Evolutionary conservation across 129 eudicot species (phyloP).

Genomic region (Centella asiatica): DNA sequence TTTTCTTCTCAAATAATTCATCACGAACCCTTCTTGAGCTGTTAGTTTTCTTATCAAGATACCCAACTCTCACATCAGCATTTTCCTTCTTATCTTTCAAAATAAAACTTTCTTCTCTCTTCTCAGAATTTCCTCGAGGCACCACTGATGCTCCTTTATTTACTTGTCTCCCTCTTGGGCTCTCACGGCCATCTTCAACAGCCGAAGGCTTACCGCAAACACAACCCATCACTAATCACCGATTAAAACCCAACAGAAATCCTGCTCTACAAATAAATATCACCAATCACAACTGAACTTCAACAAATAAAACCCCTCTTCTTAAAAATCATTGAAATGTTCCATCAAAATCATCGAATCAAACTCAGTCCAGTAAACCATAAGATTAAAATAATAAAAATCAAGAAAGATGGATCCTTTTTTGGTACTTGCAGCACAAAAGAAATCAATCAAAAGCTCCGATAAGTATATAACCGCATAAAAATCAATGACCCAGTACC

Average conservation of each 20-base stretch:
- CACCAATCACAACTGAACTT: neutral
- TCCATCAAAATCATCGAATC: neutral
- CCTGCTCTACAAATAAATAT: neutral
- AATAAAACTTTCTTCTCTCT: constrained; percentile 47
- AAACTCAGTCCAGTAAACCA: neutral
- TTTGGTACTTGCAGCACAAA: neutral
- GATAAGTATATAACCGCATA: neutral
- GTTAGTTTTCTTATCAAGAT: constrained; percentile 40
- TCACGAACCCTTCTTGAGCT: constrained; percentile 48
- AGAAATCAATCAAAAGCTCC: neutral
- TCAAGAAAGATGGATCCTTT: neutral
- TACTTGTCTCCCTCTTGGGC: constrained; percentile 42
- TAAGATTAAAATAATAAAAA: neutral
- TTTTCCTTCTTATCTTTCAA: constrained; percentile 28
- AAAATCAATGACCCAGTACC: constrained; percentile 8
- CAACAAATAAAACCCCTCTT: neutral
- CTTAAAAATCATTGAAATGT: too few relatives aligned
- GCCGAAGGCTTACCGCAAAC: constrained; percentile 56
- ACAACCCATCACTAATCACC: constrained; percentile 49
- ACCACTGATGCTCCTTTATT: constrained; percentile 27
- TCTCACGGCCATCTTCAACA: constrained; percentile 24
- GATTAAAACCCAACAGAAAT: neutral
- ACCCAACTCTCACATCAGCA: constrained; percentile 40
- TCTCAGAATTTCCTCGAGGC: constrained; percentile 30
- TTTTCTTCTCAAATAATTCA: constrained; percentile 42